Evolutionary conservation across 164 flowering plant genomes (phyloP).

Genomic region (Vitis riparia): DNA sequence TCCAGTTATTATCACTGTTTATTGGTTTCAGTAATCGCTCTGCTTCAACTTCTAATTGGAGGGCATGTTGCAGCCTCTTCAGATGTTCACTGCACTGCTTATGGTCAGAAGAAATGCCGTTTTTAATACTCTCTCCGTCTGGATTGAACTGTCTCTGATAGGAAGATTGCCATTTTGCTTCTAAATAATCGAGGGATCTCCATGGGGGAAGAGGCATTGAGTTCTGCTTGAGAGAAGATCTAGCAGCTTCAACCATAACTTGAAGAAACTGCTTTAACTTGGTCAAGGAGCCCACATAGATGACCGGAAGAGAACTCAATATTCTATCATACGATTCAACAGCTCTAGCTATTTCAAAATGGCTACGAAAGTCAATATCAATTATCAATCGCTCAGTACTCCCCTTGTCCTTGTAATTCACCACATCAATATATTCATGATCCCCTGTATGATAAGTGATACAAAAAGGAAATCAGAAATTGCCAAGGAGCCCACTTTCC

Average conservation of each 20-base stretch:
- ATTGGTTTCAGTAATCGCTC: slow-evolving; percentile 55
- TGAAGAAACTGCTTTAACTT: slow-evolving; percentile 70
- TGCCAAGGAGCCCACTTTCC: no score
- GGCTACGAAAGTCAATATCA: slow-evolving; percentile 86
- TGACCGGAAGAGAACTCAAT: slow-evolving; percentile 70
- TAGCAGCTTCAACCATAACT: slow-evolving; percentile 91
- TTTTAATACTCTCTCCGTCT: slow-evolving; percentile 19
- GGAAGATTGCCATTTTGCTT: slow-evolving; percentile 85
- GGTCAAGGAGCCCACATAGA: slow-evolving; percentile 63
- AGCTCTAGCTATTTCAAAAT: slow-evolving; percentile 95
- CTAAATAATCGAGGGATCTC: slow-evolving; percentile 88
- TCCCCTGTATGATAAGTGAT: slow-evolving; percentile 48
- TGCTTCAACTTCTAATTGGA: slow-evolving; percentile 53
- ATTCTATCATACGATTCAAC: slow-evolving; percentile 73
- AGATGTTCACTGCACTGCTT: slow-evolving; percentile 67
- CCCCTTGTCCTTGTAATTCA: slow-evolving; percentile 34
- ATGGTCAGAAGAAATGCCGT: slow-evolving; percentile 27
- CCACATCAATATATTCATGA: slow-evolving; percentile 86
- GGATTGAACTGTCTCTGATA: slow-evolving; percentile 44
- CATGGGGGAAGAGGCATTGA: slow-evolving; percentile 98
- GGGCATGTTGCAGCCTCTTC: slow-evolving; percentile 52
- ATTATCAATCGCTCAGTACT: slow-evolving; percentile 67
- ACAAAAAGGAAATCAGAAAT: not conserved
- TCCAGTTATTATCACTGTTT: slow-evolving; percentile 40
- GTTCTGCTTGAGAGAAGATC: slow-evolving; percentile 76